Percentiles rank a stretch among this genome's conserved stretches.
These are phyloP conservation scores for Sonneratia alba DNA, from an alignment of 345 rosid species.

Conservation along the genomic window DNA sequence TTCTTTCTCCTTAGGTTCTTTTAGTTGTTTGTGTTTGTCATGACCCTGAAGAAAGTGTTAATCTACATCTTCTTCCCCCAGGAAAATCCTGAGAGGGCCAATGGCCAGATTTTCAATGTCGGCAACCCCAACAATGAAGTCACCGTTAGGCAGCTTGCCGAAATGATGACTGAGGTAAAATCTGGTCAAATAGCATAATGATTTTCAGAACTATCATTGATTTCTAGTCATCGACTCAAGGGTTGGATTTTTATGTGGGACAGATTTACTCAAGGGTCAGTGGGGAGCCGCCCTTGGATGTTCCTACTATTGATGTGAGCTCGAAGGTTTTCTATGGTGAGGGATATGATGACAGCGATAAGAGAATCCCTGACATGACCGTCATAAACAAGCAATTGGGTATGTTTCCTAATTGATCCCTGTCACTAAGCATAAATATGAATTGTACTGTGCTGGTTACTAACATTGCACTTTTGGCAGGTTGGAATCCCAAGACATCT, in stretches of 20 bases:
- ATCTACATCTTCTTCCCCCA: constrained; percentile 4
- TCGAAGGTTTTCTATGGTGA: constrained; percentile 44
- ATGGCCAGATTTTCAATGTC: constrained; percentile 41
- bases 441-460: not conserved
- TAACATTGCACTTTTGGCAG: constrained; percentile 10
- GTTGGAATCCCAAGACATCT: constrained; percentile 52
- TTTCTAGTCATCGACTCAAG: not conserved
- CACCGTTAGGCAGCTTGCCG: constrained; percentile 45
- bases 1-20: not conserved
- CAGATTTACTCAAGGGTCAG: constrained; percentile 39
- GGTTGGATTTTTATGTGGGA: not conserved
- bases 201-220: not conserved
- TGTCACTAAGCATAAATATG: not conserved
- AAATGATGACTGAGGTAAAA: constrained; percentile 45
- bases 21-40: not conserved
- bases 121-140: constrained; percentile 52
- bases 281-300: constrained; percentile 30
- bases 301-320: constrained; percentile 35
- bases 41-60: no score
- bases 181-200: not conserved
- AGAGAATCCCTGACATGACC: constrained; percentile 52
- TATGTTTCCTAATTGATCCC: constrained; percentile 5
- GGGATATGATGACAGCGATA: constrained; percentile 49
- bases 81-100: constrained; percentile 49
- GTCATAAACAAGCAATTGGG: constrained; percentile 44